Conservation (phyloP, 805 yeast species). For the Saccharomycopsis sp. region DNA sequence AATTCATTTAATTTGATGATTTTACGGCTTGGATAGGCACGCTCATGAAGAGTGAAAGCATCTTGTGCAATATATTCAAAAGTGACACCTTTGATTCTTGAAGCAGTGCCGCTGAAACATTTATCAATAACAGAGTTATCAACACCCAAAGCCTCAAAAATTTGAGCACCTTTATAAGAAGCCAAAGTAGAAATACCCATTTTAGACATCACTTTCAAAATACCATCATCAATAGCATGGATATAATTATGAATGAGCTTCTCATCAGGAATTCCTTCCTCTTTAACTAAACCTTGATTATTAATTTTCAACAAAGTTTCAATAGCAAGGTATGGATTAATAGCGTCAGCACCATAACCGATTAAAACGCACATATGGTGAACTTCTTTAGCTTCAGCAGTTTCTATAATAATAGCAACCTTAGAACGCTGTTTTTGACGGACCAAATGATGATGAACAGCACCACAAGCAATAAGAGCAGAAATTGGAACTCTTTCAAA, state of each 20-base stretch:
- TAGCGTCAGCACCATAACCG: constrained; percentile 96
- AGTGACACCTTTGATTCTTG: constrained; percentile 91
- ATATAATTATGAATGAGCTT: constrained; percentile 69
- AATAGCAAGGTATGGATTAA: constrained; percentile 88
- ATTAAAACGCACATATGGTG: constrained; percentile 91
- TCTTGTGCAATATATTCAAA: constrained; percentile 95
- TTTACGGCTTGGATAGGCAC: constrained; percentile 76
- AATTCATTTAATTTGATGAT: constrained; percentile 59
- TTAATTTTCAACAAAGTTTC: constrained; percentile 83
- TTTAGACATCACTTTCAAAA: constrained; percentile 94
- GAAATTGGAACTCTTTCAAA: constrained; percentile 68
- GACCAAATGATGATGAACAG: constrained; percentile 93
- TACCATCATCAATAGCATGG: constrained; percentile 80
- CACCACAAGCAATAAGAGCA: constrained; percentile 88
- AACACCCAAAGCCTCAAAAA: constrained; percentile 92
- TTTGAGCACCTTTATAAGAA: constrained; percentile 98
- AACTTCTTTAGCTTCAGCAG: constrained; percentile 96
- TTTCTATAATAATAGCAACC: constrained; percentile 83
- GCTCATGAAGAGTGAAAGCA: constrained; percentile 86
- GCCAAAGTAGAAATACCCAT: constrained; percentile 99
- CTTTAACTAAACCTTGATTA: constrained; percentile 60
- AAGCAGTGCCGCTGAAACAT: constrained; percentile 96
- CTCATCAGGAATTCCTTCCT: constrained; percentile 38
- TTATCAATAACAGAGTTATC: constrained; percentile 92
- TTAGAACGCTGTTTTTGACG: constrained; percentile 93